A percentile compares a stretch with the other conserved stretches of the same genome.
Conservation (phyloP, 495 filamentous ascomycete genomes). For the Xylaria intraflava region DNA sequence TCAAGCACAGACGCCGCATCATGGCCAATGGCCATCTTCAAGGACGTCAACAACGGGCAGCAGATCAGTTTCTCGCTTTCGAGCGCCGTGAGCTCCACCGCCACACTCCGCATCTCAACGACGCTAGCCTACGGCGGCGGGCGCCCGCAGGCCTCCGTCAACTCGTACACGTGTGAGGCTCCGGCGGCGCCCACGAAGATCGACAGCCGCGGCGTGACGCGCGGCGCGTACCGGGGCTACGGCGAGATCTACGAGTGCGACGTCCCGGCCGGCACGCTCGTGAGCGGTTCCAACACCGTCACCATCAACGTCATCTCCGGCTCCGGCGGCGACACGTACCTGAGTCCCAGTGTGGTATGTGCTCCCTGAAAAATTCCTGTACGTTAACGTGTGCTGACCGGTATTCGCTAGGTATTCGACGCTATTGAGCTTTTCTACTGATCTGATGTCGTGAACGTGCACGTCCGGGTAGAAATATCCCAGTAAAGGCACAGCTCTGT, state of each 20-base stretch:
- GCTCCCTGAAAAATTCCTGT: neutral
- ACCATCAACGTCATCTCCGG: constrained; percentile 48
- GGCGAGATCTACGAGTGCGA: constrained; percentile 47
- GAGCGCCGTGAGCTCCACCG: constrained; percentile 13
- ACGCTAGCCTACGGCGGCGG: constrained; percentile 24
- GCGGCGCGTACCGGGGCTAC: constrained; percentile 47
- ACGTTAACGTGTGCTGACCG: constrained; percentile 5
- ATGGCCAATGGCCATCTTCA: constrained; percentile 28
- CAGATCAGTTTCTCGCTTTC: constrained; percentile 25
- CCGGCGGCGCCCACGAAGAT: constrained; percentile 30
- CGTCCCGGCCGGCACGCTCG: constrained; percentile 41
- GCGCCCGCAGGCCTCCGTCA: constrained; percentile 24
- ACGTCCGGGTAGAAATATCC: neutral
- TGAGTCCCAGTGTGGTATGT: constrained; percentile 50
- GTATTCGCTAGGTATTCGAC: constrained; percentile 35
- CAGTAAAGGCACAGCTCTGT: neutral
- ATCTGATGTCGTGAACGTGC: neutral
- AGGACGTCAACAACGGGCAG: constrained; percentile 26
- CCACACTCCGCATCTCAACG: constrained; percentile 26
- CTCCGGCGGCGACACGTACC: constrained; percentile 39
- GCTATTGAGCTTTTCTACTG: constrained; percentile 40
- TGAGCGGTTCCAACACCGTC: constrained; percentile 45
- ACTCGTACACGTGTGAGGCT: constrained; percentile 18
- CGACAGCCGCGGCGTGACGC: constrained; percentile 47
- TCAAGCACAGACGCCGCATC: constrained; percentile 16